Evolutionary conservation across 345 rosid genomes (phyloP).

Genomic region (Populus deltoides): DNA sequence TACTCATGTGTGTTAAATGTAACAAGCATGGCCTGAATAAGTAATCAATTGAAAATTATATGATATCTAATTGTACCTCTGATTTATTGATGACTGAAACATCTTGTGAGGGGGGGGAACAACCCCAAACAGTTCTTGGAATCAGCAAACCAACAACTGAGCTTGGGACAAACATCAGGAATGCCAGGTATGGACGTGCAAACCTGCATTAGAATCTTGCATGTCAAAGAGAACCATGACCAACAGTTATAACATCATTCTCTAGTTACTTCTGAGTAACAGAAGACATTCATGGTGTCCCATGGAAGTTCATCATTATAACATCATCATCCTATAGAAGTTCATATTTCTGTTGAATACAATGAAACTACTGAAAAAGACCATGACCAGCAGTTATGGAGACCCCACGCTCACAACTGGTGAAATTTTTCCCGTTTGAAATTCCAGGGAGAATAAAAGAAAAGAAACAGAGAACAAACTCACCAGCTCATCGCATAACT

Average conservation of each 20-base stretch:
- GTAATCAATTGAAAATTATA: not conserved
- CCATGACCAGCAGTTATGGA: not conserved
- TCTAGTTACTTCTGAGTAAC: not conserved
- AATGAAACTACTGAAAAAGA: not conserved
- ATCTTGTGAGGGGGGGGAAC: slow-evolving; percentile 57
- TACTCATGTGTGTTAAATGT: not conserved
- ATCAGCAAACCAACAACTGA: slow-evolving; percentile 72
- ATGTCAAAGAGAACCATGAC: not conserved
- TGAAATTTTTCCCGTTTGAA: not conserved
- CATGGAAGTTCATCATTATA: slow-evolving; percentile 6
- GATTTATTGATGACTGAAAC: slow-evolving; percentile 50
- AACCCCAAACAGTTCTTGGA: slow-evolving; percentile 57
- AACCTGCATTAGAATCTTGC: slow-evolving; percentile 63
- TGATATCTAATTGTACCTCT: slow-evolving; percentile 46
- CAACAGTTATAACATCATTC: not conserved
- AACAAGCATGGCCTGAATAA: not conserved
- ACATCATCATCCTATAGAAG: not conserved
- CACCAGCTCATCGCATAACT: slow-evolving; percentile 86
- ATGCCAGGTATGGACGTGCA: slow-evolving; percentile 84
- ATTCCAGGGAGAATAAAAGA: not conserved
- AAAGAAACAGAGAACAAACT: slow-evolving; percentile 17
- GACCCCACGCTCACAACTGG: not conserved
- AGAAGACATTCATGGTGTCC: not conserved
- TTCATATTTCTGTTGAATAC: not conserved
- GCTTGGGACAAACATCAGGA: slow-evolving; percentile 78